Conservation (phyloP, 1,284 basidiomycete species). For the Microbotryum scabiosae region DNA sequence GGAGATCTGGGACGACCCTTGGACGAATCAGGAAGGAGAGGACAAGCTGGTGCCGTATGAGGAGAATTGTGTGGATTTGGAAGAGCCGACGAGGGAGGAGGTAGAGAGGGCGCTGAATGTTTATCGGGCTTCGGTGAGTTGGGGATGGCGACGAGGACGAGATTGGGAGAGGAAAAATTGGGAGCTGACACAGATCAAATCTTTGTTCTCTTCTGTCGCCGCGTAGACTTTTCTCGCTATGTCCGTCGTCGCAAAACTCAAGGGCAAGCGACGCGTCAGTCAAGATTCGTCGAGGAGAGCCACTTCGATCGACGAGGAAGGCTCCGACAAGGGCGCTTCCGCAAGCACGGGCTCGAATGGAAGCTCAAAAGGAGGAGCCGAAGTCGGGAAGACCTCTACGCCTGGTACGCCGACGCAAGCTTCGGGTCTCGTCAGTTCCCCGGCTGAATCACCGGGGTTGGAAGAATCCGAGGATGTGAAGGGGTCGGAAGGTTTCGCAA, state of each 20-base stretch:
- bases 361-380: background rate
- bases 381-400: background rate
- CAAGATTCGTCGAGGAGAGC: background rate
- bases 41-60: constrained; percentile 41
- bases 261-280: constrained; percentile 10
- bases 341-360: background rate
- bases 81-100: constrained; percentile 43
- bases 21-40: constrained; percentile 40
- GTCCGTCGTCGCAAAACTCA: constrained; percentile 16
- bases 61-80: constrained; percentile 42
- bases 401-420: background rate
- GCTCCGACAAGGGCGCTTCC: background rate
- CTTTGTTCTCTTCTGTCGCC: constrained; percentile 16
- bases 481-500: no score
- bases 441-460: background rate
- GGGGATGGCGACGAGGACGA: no score
- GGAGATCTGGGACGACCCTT: constrained; percentile 41
- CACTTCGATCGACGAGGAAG: background rate
- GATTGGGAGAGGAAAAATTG: no score
- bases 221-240: constrained; percentile 7
- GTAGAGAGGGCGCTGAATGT: constrained; percentile 40
- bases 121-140: constrained; percentile 26
- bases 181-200: background rate
- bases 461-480: background rate
- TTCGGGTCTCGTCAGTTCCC: constrained; percentile 1